phyloP scores from a whole-genome alignment of 1,139 yeast genomes.

The Geotrichum carabidarum region DNA sequence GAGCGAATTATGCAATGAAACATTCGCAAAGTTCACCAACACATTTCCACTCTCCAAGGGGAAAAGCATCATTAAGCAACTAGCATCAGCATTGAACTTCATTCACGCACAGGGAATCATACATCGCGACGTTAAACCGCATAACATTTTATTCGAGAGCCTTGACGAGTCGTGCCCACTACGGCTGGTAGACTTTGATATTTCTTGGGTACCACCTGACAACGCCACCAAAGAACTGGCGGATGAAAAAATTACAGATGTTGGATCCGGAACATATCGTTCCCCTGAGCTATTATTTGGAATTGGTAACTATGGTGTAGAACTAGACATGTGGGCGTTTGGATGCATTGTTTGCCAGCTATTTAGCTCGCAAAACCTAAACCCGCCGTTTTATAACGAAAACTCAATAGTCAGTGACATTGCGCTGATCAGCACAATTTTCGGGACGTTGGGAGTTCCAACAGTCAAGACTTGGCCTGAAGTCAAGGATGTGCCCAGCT shows the following conservation, averaged over 20 bases:
- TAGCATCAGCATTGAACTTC: conserved; percentile 48
- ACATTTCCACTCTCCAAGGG: conserved; percentile 31
- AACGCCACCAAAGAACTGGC: conserved; percentile 46
- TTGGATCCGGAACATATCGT: conserved; percentile 71
- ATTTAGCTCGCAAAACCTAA: conserved; percentile 38
- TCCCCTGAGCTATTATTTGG: conserved; percentile 84
- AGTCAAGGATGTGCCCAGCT: conserved; percentile 41
- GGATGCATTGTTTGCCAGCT: conserved; percentile 62
- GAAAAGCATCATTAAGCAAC: conserved; percentile 39
- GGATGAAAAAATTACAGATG: conserved; percentile 53
- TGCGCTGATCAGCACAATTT: conserved; percentile 56
- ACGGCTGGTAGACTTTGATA: conserved; percentile 67
- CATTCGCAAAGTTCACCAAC: conserved; percentile 31
- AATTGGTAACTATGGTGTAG: conserved; percentile 51
- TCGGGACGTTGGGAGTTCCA: conserved; percentile 68
- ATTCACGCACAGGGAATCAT: conserved; percentile 60
- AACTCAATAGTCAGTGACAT: conserved; percentile 51
- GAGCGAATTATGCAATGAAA: background rate
- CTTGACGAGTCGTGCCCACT: conserved; percentile 27
- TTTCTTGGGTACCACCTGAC: conserved; percentile 48
- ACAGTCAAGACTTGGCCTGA: conserved; percentile 46
- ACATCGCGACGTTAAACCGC: conserved; percentile 84
- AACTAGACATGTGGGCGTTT: conserved; percentile 77
- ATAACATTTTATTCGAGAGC: conserved; percentile 56
- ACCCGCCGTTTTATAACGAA: conserved; percentile 22